Base-by-base conservation (phyloP, 2,329 filamentous ascomycete genomes). In the Chaetomiaceae sp. region DNA sequence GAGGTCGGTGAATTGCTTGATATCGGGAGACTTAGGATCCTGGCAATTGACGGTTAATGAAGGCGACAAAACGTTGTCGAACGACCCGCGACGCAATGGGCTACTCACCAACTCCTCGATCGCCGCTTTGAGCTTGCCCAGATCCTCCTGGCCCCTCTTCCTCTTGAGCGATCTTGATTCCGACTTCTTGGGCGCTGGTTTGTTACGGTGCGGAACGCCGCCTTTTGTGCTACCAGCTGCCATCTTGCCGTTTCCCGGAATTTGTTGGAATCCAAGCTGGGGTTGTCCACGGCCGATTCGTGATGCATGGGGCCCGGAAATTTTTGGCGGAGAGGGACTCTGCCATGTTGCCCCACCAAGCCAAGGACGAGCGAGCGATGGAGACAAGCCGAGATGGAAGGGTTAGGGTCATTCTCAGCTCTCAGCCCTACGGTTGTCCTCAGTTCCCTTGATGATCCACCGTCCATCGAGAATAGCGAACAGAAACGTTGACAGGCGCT, bases 1-100 rank as follows among this genome's bases (percentile, higher is more conserved):
- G 0, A 99, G 79, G 53, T 96, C 84, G 62, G 84, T 77, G 69
- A 99, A 99, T 58, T 80, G 80, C 59, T 83, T 85, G 62, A 79
- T 75, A 14, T 80, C 71, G 58, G 75, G 67, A 8, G 75, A 72
- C 58, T 85, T 86, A 46, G 75, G 71, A 56, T 89, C 85, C 81
- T 86, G 23, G 10, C 14, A 16, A 16, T 5, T 5, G 16, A 3
- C 4, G 4, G 4, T 41, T 33, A 34, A 20, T 7, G 4, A 2
- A 18, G 11, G 7, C n/a, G 8, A 14, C 4, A 32, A 34, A 23
- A 16, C 29, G n/a, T 4, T n/a, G 25, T 3, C 30, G 18, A n/a
- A 4, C 30, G 18, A n/a, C 8, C 7, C 5, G 30, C 3, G 20
- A 11, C 3, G 33, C 10, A 18, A 9, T 5, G 8, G 23, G 6